Evolutionary conservation across 2,329 filamentous ascomycete species (phyloP).

Genomic region (Chaetothyriales sp.): DNA sequence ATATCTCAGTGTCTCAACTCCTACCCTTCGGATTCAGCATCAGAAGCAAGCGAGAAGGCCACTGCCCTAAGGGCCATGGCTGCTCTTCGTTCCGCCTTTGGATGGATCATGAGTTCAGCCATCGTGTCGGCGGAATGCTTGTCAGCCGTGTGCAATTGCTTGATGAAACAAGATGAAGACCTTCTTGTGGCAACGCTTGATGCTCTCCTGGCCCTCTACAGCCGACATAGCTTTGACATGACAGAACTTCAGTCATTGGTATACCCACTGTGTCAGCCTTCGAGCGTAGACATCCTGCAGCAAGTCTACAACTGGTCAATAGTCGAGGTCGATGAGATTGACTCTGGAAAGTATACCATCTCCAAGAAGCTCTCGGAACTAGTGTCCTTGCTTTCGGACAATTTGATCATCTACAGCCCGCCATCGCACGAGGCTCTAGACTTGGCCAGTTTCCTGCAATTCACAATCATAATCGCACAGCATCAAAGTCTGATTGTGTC

Average conservation of each 20-base stretch:
- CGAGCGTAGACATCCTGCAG: constrained; percentile 56
- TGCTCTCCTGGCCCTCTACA: constrained; percentile 70
- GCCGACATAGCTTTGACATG: constrained; percentile 57
- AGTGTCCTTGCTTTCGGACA: constrained; percentile 70
- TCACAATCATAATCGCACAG: constrained; percentile 66
- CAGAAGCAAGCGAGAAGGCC: constrained; percentile 43
- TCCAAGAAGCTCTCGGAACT: constrained; percentile 92
- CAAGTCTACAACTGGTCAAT: constrained; percentile 68
- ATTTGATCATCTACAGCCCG: constrained; percentile 63
- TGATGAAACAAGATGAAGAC: constrained; percentile 55
- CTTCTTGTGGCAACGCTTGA: constrained; percentile 71
- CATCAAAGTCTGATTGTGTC: constrained; percentile 84
- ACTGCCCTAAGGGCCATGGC: constrained; percentile 66
- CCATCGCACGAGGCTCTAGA: constrained; percentile 53
- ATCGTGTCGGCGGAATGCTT: constrained; percentile 60
- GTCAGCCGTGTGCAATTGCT: constrained; percentile 53
- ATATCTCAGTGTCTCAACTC: constrained; percentile 60
- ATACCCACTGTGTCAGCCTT: constrained; percentile 62
- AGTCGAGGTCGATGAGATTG: constrained; percentile 67
- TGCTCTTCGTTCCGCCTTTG: constrained; percentile 63
- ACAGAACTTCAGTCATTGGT: constrained; percentile 67
- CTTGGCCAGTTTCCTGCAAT: constrained; percentile 60
- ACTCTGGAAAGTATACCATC: constrained; percentile 83
- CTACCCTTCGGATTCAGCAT: constrained; percentile 55
- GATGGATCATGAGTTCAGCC: constrained; percentile 78